These are phyloP conservation scores for Cercospora berteroae DNA, from an alignment of 2,329 filamentous ascomycete genomes.

Conservation along the genomic window DNA sequence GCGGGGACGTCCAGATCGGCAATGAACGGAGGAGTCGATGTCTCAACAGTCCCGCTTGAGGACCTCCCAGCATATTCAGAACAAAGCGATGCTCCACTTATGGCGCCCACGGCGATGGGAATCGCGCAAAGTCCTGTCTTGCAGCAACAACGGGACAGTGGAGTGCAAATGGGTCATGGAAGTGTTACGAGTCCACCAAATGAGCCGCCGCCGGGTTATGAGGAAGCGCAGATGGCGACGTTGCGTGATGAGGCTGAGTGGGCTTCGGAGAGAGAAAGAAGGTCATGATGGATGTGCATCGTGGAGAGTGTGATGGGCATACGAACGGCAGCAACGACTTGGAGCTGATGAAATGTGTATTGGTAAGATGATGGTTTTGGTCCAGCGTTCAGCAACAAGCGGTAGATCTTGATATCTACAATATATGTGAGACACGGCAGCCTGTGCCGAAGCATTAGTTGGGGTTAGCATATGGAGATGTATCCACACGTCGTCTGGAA, in stretches of 20 bases:
- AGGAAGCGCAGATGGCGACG: constrained; percentile 82
- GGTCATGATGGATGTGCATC: constrained; percentile 2
- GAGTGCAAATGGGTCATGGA: constrained; percentile 11
- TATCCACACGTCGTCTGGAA: not conserved
- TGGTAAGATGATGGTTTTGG: not conserved
- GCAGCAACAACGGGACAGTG: constrained; percentile 26
- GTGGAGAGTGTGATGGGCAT: not conserved
- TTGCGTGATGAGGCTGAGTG: constrained; percentile 70
- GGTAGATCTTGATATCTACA: not conserved
- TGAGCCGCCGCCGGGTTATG: constrained; percentile 87
- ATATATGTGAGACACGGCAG: not conserved
- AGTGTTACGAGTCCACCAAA: constrained; percentile 49
- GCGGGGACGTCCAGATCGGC: constrained; percentile 33
- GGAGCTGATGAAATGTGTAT: not conserved
- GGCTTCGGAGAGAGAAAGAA: constrained; percentile 34
- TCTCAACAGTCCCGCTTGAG: constrained; percentile 72
- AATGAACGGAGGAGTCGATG: constrained; percentile 49
- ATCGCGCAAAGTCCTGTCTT: constrained; percentile 22
- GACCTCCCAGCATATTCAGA: constrained; percentile 85
- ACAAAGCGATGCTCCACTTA: constrained; percentile 41
- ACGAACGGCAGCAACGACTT: not conserved
- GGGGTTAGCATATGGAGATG: not conserved
- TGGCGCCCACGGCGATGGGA: constrained; percentile 40
- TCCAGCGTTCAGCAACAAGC: not conserved
- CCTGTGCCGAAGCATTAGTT: not conserved